Percentiles rank a stretch among this genome's conserved stretches.
These are phyloP conservation scores for Cercospora zeina DNA, from an alignment of 2,329 filamentous ascomycete species.

Conservation along the genomic window DNA sequence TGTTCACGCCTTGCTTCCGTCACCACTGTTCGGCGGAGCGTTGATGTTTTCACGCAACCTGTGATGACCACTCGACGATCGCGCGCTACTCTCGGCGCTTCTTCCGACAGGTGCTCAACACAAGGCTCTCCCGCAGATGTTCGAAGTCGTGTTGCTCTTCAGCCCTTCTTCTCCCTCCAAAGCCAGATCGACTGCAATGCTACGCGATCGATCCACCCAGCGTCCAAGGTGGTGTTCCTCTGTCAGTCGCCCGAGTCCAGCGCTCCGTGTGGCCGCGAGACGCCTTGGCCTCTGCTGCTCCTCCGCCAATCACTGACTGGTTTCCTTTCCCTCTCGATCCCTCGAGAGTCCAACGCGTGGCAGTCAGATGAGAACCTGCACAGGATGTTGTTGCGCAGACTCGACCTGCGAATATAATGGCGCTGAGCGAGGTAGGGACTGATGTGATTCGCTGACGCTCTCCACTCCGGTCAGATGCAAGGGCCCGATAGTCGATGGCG, in stretches of 20 bases:
- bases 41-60: background rate
- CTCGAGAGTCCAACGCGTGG: background rate
- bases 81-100: background rate
- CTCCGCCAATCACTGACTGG: background rate
- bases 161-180: background rate
- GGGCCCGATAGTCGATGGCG: conserved; percentile 2
- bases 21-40: conserved; percentile 1
- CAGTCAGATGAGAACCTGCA: background rate
- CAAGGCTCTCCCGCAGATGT: background rate
- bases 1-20: background rate
- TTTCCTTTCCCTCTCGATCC: background rate
- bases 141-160: background rate
- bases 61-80: background rate
- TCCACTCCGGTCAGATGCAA: background rate
- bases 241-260: background rate
- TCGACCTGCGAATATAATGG: conserved; percentile 13
- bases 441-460: background rate
- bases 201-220: background rate
- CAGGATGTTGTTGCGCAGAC: background rate
- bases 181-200: background rate
- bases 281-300: background rate
- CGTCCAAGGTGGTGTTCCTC: background rate
- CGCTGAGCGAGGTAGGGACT: conserved; percentile 3
- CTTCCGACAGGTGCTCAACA: background rate
- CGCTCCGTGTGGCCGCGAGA: background rate